These are phyloP conservation scores for Aspergillus quadricinctus DNA, from an alignment of 2,329 filamentous ascomycete genomes.

Conservation along the genomic window DNA sequence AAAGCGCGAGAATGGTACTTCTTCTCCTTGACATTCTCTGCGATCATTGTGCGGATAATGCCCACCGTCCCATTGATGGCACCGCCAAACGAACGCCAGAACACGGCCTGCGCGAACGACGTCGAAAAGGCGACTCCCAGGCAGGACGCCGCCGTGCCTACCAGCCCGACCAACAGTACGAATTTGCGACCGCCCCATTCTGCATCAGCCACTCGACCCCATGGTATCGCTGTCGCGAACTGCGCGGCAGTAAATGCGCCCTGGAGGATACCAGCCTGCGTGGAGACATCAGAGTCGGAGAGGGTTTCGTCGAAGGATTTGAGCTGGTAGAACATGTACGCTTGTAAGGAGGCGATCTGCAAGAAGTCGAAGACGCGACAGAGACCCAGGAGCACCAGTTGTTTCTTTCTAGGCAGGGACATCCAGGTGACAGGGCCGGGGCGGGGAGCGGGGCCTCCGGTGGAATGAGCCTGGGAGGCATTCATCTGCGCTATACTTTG, in stretches of 20 bases:
- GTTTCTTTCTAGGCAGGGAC: slow-evolving; percentile 35
- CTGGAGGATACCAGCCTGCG: slow-evolving; percentile 70
- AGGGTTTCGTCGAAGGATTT: slow-evolving; percentile 63
- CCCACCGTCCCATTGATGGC: slow-evolving; percentile 68
- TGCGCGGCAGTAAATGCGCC: slow-evolving; percentile 76
- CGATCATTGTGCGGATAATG: slow-evolving; percentile 68
- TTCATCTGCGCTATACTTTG: slow-evolving; percentile 22
- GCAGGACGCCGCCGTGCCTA: slow-evolving; percentile 63
- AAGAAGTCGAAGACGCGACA: slow-evolving; percentile 41
- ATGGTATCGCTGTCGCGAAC: slow-evolving; percentile 74
- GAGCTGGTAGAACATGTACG: slow-evolving; percentile 82
- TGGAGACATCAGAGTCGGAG: slow-evolving; percentile 60
- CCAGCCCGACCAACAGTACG: slow-evolving; percentile 69
- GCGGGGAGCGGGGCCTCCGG: slow-evolving; percentile 9
- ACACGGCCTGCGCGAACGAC: slow-evolving; percentile 59
- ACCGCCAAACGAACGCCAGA: slow-evolving; percentile 65
- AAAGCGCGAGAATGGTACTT: slow-evolving; percentile 56
- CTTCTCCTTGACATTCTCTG: slow-evolving; percentile 67
- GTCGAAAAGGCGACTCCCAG: slow-evolving; percentile 65
- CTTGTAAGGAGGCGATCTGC: slow-evolving; percentile 40
- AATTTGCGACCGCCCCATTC: slow-evolving; percentile 66
- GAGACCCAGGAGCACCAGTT: slow-evolving; percentile 34
- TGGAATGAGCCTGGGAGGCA: slow-evolving; percentile 14
- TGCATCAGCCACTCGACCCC: slow-evolving; percentile 67
- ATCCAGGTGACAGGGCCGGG: slow-evolving; percentile 36